phyloP scores from a whole-genome alignment of 352 stramenopile species.

The Elongisporangium anandrum region DNA sequence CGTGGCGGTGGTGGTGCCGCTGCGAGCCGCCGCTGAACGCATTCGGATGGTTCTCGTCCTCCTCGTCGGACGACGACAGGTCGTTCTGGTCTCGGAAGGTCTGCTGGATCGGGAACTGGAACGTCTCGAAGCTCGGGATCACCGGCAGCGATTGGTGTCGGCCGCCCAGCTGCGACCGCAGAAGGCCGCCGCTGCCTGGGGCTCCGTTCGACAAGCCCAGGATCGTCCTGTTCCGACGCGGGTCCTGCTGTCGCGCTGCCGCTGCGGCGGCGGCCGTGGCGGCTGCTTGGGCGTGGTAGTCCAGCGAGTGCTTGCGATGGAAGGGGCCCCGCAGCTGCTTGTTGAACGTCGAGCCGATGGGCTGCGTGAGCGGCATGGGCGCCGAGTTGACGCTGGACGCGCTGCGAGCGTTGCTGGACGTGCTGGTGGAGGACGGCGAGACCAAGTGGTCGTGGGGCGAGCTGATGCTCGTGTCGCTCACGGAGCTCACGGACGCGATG shows the following conservation, averaged over 20 bases:
- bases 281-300: slow-evolving; percentile 16
- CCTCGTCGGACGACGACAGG: background rate
- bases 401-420: slow-evolving; percentile 29
- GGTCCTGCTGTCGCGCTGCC: slow-evolving; percentile 14
- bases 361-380: slow-evolving; percentile 12
- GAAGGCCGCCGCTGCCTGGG: background rate
- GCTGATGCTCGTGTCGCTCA: slow-evolving; percentile 24
- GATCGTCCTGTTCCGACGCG: background rate
- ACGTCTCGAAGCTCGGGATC: slow-evolving; percentile 47
- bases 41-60: slow-evolving; percentile 8
- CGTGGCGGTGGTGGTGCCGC: background rate
- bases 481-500: slow-evolving; percentile 12
- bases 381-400: slow-evolving; percentile 28
- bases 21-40: background rate
- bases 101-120: slow-evolving; percentile 9
- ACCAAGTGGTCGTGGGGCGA: slow-evolving; percentile 42
- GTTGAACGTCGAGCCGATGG: slow-evolving; percentile 6
- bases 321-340: slow-evolving; percentile 17
- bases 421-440: slow-evolving; percentile 57
- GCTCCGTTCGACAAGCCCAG: background rate
- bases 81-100: background rate
- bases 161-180: slow-evolving; percentile 5
- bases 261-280: slow-evolving; percentile 12
- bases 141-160: slow-evolving; percentile 53
- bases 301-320: slow-evolving; percentile 37